Percentiles rank a stretch among this genome's conserved stretches.
phyloP scores from a whole-genome alignment of 164 flowering plant species.

The Kingdonia uniflora region DNA sequence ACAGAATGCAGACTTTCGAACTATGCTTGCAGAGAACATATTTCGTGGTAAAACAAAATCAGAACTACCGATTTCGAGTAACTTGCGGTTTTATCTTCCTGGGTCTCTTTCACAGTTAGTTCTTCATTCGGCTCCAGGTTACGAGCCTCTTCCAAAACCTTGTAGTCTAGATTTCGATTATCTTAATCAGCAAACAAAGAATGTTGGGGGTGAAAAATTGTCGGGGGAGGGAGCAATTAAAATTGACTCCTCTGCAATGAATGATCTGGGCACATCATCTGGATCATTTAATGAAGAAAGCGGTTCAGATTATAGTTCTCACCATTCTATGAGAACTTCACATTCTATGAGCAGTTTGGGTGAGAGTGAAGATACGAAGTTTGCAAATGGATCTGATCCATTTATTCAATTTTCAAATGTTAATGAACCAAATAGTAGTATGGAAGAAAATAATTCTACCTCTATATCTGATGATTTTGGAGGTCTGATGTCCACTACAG shows the following conservation, averaged over 20 bases:
- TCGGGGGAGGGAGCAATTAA: slow-evolving; percentile 15
- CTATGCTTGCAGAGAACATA: slow-evolving; percentile 31
- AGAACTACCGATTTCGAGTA: slow-evolving; percentile 20
- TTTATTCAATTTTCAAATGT: slow-evolving; percentile 66
- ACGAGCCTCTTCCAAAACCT: slow-evolving; percentile 94
- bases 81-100: slow-evolving; percentile 70
- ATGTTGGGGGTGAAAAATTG: slow-evolving; percentile 6
- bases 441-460: slow-evolving; percentile 15
- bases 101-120: slow-evolving; percentile 98
- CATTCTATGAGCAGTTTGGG: slow-evolving; percentile 32
- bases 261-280: slow-evolving; percentile 43
- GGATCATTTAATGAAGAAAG: slow-evolving; percentile 57
- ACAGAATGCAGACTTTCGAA: slow-evolving; percentile 17
- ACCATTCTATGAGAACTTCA: slow-evolving; percentile 29
- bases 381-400: slow-evolving; percentile 33
- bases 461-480: slow-evolving; percentile 32
- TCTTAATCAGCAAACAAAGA: slow-evolving; percentile 12
- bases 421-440: slow-evolving; percentile 15
- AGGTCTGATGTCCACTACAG: slow-evolving; percentile 54
- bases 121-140: slow-evolving; percentile 96
- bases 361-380: slow-evolving; percentile 26
- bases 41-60: slow-evolving; percentile 33
- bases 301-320: slow-evolving; percentile 52
- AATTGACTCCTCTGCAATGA: slow-evolving; percentile 25
- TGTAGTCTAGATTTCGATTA: slow-evolving; percentile 42